These are phyloP conservation scores for Neobulgaria alba DNA, from an alignment of 2,329 filamentous ascomycete species.

Conservation along the genomic window DNA sequence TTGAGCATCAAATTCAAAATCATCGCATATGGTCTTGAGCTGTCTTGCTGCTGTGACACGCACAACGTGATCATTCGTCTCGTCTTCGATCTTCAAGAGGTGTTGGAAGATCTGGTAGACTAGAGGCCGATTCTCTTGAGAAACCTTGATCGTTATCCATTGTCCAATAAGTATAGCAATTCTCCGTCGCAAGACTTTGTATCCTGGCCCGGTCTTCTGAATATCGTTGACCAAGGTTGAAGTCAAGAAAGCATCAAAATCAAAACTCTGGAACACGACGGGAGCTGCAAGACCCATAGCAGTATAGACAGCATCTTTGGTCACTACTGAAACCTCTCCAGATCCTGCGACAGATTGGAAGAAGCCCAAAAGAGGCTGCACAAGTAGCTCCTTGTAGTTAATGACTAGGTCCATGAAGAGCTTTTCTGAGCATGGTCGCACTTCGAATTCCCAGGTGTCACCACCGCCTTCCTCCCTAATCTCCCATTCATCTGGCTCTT, in stretches of 20 bases:
- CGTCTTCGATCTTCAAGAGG: slow-evolving; percentile 68
- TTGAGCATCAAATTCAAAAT: slow-evolving; percentile 70
- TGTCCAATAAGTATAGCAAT: slow-evolving; percentile 84
- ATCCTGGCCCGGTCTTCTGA: slow-evolving; percentile 51
- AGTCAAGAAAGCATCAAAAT: slow-evolving; percentile 74
- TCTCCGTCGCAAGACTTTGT: slow-evolving; percentile 76
- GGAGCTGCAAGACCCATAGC: slow-evolving; percentile 81
- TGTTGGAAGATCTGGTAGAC: slow-evolving; percentile 88
- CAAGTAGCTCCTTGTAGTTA: slow-evolving; percentile 75
- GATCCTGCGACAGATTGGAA: slow-evolving; percentile 69
- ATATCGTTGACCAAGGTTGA: slow-evolving; percentile 71
- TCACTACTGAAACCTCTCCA: slow-evolving; percentile 55
- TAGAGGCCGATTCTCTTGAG: slow-evolving; percentile 56
- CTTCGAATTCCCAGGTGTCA: slow-evolving; percentile 84
- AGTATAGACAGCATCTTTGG: slow-evolving; percentile 92
- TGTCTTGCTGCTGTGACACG: slow-evolving; percentile 84
- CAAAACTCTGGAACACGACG: slow-evolving; percentile 63
- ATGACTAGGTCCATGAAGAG: slow-evolving; percentile 86
- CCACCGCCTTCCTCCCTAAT: slow-evolving; percentile 76
- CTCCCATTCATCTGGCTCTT: slow-evolving; percentile 94
- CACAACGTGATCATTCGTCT: slow-evolving; percentile 83
- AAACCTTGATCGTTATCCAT: slow-evolving; percentile 76
- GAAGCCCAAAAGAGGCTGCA: slow-evolving; percentile 71
- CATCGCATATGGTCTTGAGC: slow-evolving; percentile 70
- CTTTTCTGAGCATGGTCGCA: slow-evolving; percentile 87